Percentiles rank a stretch among this genome's conserved stretches.
phyloP scores from a whole-genome alignment of 345 rosid genomes.

The Euphorbia peplus region DNA sequence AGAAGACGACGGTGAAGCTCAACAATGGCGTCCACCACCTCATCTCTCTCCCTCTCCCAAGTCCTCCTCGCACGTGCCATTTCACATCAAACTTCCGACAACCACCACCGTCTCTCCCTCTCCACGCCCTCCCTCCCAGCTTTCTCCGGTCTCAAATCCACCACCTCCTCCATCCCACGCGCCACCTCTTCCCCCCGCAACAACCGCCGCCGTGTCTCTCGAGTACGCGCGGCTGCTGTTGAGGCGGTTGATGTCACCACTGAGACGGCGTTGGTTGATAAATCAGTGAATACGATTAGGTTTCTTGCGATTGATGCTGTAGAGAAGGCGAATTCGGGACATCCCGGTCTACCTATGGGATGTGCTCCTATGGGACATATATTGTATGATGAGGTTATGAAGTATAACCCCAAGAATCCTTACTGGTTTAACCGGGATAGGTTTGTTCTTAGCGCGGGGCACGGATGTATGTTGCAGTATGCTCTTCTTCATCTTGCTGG shows the following conservation, averaged over 20 bases:
- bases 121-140: slow-evolving; percentile 42
- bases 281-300: slow-evolving; percentile 78
- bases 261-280: slow-evolving; percentile 66
- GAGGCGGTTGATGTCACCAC: slow-evolving; percentile 49
- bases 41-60: slow-evolving; percentile 53
- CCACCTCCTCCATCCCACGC: slow-evolving; percentile 15
- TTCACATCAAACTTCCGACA: slow-evolving; percentile 40
- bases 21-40: slow-evolving; percentile 56
- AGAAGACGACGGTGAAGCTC: not conserved
- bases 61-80: slow-evolving; percentile 49
- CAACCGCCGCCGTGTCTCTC: slow-evolving; percentile 26
- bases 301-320: slow-evolving; percentile 89
- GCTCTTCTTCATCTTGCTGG: slow-evolving; percentile 97
- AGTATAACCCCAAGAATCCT: slow-evolving; percentile 89
- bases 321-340: slow-evolving; percentile 95
- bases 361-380: slow-evolving; percentile 95
- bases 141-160: slow-evolving; percentile 51
- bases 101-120: slow-evolving; percentile 37
- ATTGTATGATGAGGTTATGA: slow-evolving; percentile 86
- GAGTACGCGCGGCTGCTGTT: slow-evolving; percentile 47
- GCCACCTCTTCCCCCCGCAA: slow-evolving; percentile 20
- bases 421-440: slow-evolving; percentile 98
- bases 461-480: slow-evolving; percentile 92
- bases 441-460: slow-evolving; percentile 92
- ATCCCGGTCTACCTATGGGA: slow-evolving; percentile 97